Evolutionary conservation across 2,329 filamentous ascomycete genomes (phyloP).

Genomic region (Diaporthe ampelina): DNA sequence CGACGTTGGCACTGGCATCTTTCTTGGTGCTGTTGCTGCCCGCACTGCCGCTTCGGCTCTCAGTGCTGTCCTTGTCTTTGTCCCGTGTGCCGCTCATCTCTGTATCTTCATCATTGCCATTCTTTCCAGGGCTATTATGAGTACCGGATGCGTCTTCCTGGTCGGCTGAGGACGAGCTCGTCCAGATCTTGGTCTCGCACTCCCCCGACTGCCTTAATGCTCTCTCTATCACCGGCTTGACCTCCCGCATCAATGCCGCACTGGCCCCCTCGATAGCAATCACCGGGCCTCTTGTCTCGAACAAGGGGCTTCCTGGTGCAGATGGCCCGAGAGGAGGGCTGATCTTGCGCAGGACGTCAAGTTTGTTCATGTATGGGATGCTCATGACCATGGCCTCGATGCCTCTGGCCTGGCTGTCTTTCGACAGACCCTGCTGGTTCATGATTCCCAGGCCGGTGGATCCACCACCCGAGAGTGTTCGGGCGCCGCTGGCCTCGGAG

Average conservation of each 20-base stretch:
- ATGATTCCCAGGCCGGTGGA: constrained; percentile 27
- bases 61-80: background rate
- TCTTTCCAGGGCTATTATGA: constrained; percentile 56
- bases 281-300: constrained; percentile 77
- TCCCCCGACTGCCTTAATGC: constrained; percentile 67
- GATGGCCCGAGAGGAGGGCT: constrained; percentile 73
- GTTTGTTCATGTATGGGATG: constrained; percentile 81
- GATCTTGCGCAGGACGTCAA: constrained; percentile 82
- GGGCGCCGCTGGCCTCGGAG: constrained; percentile 47
- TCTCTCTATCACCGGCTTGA: constrained; percentile 75
- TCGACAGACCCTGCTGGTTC: constrained; percentile 9
- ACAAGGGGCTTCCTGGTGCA: constrained; percentile 45
- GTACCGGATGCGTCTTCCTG: background rate
- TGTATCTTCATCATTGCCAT: constrained; percentile 20
- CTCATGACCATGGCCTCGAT: constrained; percentile 81
- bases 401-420: constrained; percentile 56
- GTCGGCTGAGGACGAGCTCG: constrained; percentile 44
- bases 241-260: constrained; percentile 61
- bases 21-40: background rate
- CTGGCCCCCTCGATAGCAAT: constrained; percentile 87
- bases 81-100: constrained; percentile 32
- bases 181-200: constrained; percentile 63
- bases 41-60: constrained; percentile 31
- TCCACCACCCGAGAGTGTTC: constrained; percentile 35
- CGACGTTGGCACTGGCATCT: background rate